Conservation (phyloP, 495 filamentous ascomycete genomes). For the Lophiotrema nucula region DNA sequence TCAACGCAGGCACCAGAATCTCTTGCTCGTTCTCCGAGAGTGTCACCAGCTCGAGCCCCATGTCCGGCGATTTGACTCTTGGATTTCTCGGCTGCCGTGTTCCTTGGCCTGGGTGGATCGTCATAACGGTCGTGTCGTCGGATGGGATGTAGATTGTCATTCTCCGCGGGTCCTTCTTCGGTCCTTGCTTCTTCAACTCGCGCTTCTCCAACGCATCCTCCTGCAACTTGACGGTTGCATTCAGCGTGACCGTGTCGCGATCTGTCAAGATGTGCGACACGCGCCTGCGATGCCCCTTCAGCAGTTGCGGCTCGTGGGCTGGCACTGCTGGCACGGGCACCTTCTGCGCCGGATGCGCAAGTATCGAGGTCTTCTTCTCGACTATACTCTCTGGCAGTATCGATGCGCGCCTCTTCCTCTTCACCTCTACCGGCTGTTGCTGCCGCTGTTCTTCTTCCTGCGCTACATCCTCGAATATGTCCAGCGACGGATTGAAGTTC, state of each 20-base stretch:
- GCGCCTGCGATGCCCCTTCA: constrained; percentile 24
- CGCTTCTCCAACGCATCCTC: constrained; percentile 22
- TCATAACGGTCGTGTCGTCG: constrained; percentile 46
- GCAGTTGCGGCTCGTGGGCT: constrained; percentile 9
- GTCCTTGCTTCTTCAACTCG: constrained; percentile 21
- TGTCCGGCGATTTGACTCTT: constrained; percentile 25
- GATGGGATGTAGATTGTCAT: constrained; percentile 47
- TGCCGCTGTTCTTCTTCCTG: constrained; percentile 32
- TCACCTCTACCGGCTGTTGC: not conserved
- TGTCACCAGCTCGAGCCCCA: constrained; percentile 35
- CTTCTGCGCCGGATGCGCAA: constrained; percentile 31
- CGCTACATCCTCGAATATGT: constrained; percentile 35
- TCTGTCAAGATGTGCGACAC: constrained; percentile 30
- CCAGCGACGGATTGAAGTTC: constrained; percentile 25
- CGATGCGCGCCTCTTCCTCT: constrained; percentile 15
- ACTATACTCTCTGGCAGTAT: constrained; percentile 1
- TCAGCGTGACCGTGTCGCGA: constrained; percentile 1
- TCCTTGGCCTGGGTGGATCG: constrained; percentile 44
- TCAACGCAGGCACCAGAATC: constrained; percentile 25
- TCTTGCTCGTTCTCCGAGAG: constrained; percentile 36
- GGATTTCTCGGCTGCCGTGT: constrained; percentile 10
- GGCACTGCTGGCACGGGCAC: constrained; percentile 11
- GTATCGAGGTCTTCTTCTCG: constrained; percentile 22
- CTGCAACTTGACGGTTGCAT: constrained; percentile 21
- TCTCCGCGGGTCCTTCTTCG: constrained; percentile 42